Evolutionary conservation across 2,329 filamentous ascomycete genomes (phyloP).

Genomic region (Xylariales sp.): DNA sequence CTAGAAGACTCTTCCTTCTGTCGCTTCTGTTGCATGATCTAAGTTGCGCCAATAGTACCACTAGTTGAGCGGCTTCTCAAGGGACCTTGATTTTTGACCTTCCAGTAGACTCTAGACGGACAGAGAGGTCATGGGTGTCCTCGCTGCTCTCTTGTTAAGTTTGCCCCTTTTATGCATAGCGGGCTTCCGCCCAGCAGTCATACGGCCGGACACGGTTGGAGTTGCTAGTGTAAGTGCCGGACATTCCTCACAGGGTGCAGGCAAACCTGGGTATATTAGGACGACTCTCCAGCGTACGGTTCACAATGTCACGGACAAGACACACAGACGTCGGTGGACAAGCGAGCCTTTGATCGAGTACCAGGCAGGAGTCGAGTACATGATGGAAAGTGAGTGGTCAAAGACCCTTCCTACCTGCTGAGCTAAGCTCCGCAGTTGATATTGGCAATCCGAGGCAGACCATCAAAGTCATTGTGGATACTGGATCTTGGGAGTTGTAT

Average conservation of each 20-base stretch:
- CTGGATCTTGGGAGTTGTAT: slow-evolving; percentile 33
- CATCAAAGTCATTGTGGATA: slow-evolving; percentile 32
- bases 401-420: neutral
- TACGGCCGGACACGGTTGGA: neutral
- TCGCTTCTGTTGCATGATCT: no score
- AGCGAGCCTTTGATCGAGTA: slow-evolving; percentile 20
- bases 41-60: no score
- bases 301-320: slow-evolving; percentile 14
- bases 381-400: slow-evolving; percentile 26
- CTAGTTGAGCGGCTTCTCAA: no score
- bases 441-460: slow-evolving; percentile 31
- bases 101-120: no score
- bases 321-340: slow-evolving; percentile 13
- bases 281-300: slow-evolving; percentile 16
- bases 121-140: no score
- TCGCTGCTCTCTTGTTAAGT: no score
- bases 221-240: neutral
- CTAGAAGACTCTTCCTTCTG: no score
- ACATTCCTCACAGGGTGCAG: neutral
- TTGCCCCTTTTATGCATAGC: no score
- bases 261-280: slow-evolving; percentile 17
- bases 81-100: no score
- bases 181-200: neutral
- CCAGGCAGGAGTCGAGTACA: slow-evolving; percentile 28
- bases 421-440: slow-evolving; percentile 21